Percentiles rank a stretch among this genome's conserved stretches.
These are phyloP conservation scores for Pythium dissotocum DNA, from an alignment of 352 stramenopile genomes.

Conservation along the genomic window DNA sequence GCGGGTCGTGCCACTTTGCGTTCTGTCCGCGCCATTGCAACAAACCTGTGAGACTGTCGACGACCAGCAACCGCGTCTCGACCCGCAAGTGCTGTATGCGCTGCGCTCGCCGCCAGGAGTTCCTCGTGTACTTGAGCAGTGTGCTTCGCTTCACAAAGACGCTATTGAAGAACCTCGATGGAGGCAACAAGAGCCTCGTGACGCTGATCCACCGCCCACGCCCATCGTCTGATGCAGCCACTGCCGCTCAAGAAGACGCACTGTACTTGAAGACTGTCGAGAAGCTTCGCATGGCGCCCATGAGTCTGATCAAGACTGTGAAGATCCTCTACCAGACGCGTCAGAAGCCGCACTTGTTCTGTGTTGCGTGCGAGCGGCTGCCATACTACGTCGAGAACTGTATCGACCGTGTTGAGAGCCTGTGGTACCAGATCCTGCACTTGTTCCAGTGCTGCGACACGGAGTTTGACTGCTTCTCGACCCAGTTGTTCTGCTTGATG, in stretches of 20 bases:
- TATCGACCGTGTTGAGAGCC: slow-evolving; percentile 70
- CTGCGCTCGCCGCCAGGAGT: slow-evolving; percentile 59
- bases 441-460: slow-evolving; percentile 74
- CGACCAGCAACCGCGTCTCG: slow-evolving; percentile 36
- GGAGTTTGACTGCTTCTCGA: slow-evolving; percentile 40
- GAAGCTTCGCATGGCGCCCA: slow-evolving; percentile 53
- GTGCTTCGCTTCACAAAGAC: slow-evolving; percentile 42
- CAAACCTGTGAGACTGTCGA: slow-evolving; percentile 44
- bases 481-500: slow-evolving; percentile 69
- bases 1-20: slow-evolving; percentile 49
- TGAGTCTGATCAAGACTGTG: slow-evolving; percentile 79
- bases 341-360: slow-evolving; percentile 69
- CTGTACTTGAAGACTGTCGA: slow-evolving; percentile 44
- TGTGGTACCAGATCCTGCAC: slow-evolving; percentile 83
- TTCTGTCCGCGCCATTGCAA: slow-evolving; percentile 71
- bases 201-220: slow-evolving; percentile 16
- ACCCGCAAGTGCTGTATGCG: slow-evolving; percentile 48
- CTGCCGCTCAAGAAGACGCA: slow-evolving; percentile 22
- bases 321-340: slow-evolving; percentile 82
- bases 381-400: slow-evolving; percentile 75
- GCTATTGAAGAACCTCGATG: slow-evolving; percentile 28
- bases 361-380: slow-evolving; percentile 59
- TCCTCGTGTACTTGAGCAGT: slow-evolving; percentile 45
- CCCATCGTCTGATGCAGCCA: neutral
- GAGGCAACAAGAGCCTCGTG: slow-evolving; percentile 16